phyloP scores from a whole-genome alignment of 1,284 basidiomycete genomes.

The Malassezia sympodialis region DNA sequence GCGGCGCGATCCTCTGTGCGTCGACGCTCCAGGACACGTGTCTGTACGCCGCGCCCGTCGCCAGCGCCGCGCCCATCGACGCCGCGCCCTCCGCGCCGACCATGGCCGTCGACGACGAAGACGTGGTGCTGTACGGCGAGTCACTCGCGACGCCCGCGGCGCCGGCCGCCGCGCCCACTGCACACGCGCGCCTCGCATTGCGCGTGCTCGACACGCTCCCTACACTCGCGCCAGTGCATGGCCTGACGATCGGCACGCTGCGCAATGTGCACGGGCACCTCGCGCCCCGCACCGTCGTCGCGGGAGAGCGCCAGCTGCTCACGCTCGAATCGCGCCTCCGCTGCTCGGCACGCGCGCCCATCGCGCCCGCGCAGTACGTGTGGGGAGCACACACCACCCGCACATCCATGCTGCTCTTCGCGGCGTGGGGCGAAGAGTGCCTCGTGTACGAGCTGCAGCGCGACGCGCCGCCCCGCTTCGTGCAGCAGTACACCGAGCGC shows the following conservation, averaged over 20 bases:
- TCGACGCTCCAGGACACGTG: slow-evolving; percentile 8
- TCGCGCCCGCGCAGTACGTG: slow-evolving; percentile 12
- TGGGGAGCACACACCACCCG: neutral
- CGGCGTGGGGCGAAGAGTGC: slow-evolving; percentile 9
- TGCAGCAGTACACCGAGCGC: slow-evolving; percentile 3
- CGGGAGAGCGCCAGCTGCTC: neutral
- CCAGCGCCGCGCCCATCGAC: neutral
- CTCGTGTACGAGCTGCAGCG: slow-evolving; percentile 6
- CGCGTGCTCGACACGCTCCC: slow-evolving; percentile 3
- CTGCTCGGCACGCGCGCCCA: neutral
- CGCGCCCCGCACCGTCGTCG: neutral
- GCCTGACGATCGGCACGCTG: slow-evolving; percentile 3
- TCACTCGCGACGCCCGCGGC: slow-evolving; percentile 19
- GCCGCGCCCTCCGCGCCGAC: neutral
- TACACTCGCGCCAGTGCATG: slow-evolving; percentile 2
- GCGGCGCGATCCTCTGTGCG: slow-evolving; percentile 6
- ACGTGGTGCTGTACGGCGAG: slow-evolving; percentile 38
- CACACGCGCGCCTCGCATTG: neutral
- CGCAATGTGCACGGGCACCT: neutral
- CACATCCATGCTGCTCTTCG: slow-evolving; percentile 1
- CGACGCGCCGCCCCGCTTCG: neutral
- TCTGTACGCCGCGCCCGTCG: slow-evolving; percentile 8
- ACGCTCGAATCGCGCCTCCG: slow-evolving; percentile 11
- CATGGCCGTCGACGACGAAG: slow-evolving; percentile 49
- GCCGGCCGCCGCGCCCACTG: neutral